Base-by-base conservation (phyloP, 129 eudicot genomes). In the Pseudognaphalium luteoalbum region DNA sequence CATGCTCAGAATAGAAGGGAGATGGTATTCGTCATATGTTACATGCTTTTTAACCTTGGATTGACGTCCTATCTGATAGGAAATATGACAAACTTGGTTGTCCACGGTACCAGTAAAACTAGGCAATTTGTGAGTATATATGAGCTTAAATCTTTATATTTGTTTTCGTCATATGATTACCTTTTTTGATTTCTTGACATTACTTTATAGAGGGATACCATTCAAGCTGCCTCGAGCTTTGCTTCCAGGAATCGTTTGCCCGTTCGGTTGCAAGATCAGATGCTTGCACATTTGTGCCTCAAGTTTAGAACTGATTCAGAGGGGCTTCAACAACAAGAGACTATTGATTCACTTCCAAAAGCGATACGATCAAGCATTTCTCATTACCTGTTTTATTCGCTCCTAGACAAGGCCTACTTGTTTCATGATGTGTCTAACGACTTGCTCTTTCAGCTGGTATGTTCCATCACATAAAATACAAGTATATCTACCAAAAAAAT, bases 11-110 rank as follows among this genome's bases (percentile, higher is more conserved):
- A 85, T 69, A 67, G 71, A 76, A 63, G 72, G 50, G 97, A 91
- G 82, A 91, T 80, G 92, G 15, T 85, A 47, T 91, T 91, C 21
- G 86, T 68, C 66, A 85, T 78, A 42, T 73, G 82, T 57, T 88
- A 81, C 78, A 86, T 88, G 93, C 80, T 88, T 70, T 88, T 88
- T 76, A 86, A 91, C 87, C 92, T 91, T 3, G 95, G 88, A 39
- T 81, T 91, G 76, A 77, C 82, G 0, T 80, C 95, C 0, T 91
- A 91, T 67, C 76, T 91, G 39, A 88, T 91, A 57, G 97, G 97
- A 71, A 91, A 91, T 79, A 91, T 91, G 97, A 91, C 97, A 16
- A 88, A 88, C 84, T 79, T 91, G 84, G 89, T 91, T 64, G 97
- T 91, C 50, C 92, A 91, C 66, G 84, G 85, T n/a, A 88, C 97